Conservation (phyloP, 495 filamentous ascomycete species). For the Hypoxylon lienhwacheense region DNA sequence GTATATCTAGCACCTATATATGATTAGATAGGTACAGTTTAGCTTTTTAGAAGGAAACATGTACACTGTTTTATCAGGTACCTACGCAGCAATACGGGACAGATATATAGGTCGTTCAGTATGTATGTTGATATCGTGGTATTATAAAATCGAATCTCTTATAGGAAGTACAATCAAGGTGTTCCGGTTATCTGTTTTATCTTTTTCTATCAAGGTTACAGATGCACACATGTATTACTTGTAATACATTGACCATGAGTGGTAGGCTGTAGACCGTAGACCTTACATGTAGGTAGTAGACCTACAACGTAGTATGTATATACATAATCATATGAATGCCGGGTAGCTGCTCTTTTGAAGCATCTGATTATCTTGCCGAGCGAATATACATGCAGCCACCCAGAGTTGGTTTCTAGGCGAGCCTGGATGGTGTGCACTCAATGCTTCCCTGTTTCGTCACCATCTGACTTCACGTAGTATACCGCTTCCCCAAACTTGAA, state of each 20-base stretch:
- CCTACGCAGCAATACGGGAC: background rate
- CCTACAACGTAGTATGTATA: constrained; percentile 17
- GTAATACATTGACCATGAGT: constrained; percentile 17
- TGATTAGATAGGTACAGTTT: constrained; percentile 10
- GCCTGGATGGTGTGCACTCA: constrained; percentile 30
- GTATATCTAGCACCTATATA: too few species aligned
- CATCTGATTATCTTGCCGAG: constrained; percentile 37
- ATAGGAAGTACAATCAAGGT: too few species aligned
- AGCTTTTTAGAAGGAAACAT: constrained; percentile 10
- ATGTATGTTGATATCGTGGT: too few species aligned
- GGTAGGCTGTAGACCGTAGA: constrained; percentile 15
- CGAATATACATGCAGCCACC: constrained; percentile 24
- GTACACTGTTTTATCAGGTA: background rate
- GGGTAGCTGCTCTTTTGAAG: constrained; percentile 7
- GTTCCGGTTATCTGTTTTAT: too few species aligned
- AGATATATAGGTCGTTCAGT: too few species aligned
- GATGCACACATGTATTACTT: too few species aligned
- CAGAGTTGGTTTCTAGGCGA: constrained; percentile 18
- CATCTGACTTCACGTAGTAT: constrained; percentile 32
- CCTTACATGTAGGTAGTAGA: constrained; percentile 13
- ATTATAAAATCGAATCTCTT: too few species aligned
- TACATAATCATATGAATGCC: too few species aligned
- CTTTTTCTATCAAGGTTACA: constrained; percentile 18
- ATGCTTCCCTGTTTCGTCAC: constrained; percentile 32
- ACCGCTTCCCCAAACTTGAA: constrained; percentile 12